Base-by-base conservation (phyloP, 202 grass and related monocot genomes). In the Setaria italica region DNA sequence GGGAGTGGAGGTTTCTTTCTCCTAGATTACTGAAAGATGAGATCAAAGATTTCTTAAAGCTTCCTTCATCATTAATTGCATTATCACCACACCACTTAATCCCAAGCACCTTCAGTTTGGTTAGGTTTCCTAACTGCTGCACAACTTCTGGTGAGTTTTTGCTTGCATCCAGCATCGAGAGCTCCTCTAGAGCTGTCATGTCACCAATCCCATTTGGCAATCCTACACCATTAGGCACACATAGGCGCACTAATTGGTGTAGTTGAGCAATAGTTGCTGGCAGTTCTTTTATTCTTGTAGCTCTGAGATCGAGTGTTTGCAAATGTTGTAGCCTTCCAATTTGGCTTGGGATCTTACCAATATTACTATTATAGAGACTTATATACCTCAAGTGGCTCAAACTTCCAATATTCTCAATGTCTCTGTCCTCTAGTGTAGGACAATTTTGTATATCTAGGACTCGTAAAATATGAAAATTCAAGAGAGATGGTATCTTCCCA, bases 121-220 rank as follows among this genome's bases (percentile, higher is more conserved):
- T 87, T 57, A 87, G 41, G 42, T 60, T 60, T 16, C 51, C 50
- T 48, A 87, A 45, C 71, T 82, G 71, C 0, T 68, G 37, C 29
- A 87, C 19, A 74, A 75, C 48, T 29, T 76, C 19, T 82, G 46
- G 15, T 7, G 67, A 66, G 41, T 62, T 90, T 9, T 21, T 77
- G 56, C 77, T 76, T 4, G 33, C 63, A 86, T 77, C 72, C 29
- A 90, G 67, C 54, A 80, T n/a, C 25, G 48, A 30, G 10, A 93
- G 34, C 43, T 93, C 82, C 33, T 90, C 50, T 14, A 90, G 88
- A 15, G 54, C 14, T 59, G 41, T 15, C 79, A 90, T 63, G 41
- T 57, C 79, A 47, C 84, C 43, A 51, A 93, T 79, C 42, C 87
- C 87, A 67, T 68, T 68, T 76, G 85, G 85, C 11, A 89, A 55